Evolutionary conservation across 73 alveolate species (phyloP).

Genomic region (Uronychia binucleata): DNA sequence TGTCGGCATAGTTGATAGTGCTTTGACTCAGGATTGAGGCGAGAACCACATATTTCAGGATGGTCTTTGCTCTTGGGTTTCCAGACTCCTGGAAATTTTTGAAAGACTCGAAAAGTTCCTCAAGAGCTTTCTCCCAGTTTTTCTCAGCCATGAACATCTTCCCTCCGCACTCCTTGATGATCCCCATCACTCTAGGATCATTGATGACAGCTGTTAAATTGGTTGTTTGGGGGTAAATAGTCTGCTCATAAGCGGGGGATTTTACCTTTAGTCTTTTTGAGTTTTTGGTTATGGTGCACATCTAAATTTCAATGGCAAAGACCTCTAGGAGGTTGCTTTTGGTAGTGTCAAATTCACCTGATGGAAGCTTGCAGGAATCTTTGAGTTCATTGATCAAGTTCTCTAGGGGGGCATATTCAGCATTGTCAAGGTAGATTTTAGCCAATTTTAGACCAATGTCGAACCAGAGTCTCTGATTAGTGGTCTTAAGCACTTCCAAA

Average conservation of each 20-base stretch:
- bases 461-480: conserved; percentile 76
- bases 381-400: conserved; percentile 51
- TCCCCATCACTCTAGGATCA: conserved; percentile 80
- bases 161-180: conserved; percentile 82
- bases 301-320: conserved; percentile 76
- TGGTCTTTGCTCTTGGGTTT: conserved; percentile 73
- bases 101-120: conserved; percentile 75
- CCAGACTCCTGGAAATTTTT: conserved; percentile 80
- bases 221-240: conserved; percentile 61
- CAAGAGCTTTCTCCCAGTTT: conserved; percentile 74
- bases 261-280: conserved; percentile 60
- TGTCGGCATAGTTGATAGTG: conserved; percentile 68
- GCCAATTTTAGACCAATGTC: conserved; percentile 71
- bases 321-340: conserved; percentile 60
- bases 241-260: too few species aligned
- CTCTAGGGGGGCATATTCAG: conserved; percentile 62
- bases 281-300: conserved; percentile 72
- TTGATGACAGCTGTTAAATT: conserved; percentile 77
- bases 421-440: conserved; percentile 70
- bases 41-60: conserved; percentile 70
- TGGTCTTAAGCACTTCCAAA: conserved; percentile 65
- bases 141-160: conserved; percentile 80
- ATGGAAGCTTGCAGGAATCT: conserved; percentile 40
- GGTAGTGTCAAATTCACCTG: conserved; percentile 28
- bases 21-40: conserved; percentile 71